Evolutionary conservation across 306 rosid species (phyloP), one percentile per base, ranked within the genome.

Genomic region (Urtica urens): DNA sequence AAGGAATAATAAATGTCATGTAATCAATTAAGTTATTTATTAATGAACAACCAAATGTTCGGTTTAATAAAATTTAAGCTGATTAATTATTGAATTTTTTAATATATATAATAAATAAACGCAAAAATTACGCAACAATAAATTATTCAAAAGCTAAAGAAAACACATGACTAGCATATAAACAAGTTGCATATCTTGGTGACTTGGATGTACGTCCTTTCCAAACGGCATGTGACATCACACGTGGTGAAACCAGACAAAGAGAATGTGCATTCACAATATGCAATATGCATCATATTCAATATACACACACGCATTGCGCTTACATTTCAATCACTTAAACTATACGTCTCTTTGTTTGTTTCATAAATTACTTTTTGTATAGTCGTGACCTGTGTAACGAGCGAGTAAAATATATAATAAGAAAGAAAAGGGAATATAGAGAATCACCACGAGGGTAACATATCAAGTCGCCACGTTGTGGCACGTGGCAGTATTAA

Each of bases 191-290:
- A 59, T 22, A 56, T 47, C 5, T 15, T 40, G 59, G 39, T 33
- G 23, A 49, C 35, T 39, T 60, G 63, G 70, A 16, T 54, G 62
- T 41, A 55, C 57, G 67, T 47, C 58, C 63, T 43, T 62, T 59
- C 57, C 15, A 40, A 72, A 72, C 59, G 69, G 58, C 93, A 83
- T 66, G 94, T 79, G 86, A 71, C 74, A 68, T 55, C 82, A 63
- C 87, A 83, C 84, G 84, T 79, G 87, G 38, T 65, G 47, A 52
- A 5, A 54, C 63, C 60, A 71, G 84, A 79, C 93, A 79, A 73
- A 76, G 71, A 63, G 87, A 83, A 76, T 83, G 78, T 79, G 84
- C 76, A 60, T 53, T 7, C 68, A 27, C 65, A 48, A 38, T 34
- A 55, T 38, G 21, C 56, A 55, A 29, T 10, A 29, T 50, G 59